These are phyloP conservation scores for Podaxis sp. DNA, from an alignment of 768 basidiomycete genomes.

Conservation along the genomic window DNA sequence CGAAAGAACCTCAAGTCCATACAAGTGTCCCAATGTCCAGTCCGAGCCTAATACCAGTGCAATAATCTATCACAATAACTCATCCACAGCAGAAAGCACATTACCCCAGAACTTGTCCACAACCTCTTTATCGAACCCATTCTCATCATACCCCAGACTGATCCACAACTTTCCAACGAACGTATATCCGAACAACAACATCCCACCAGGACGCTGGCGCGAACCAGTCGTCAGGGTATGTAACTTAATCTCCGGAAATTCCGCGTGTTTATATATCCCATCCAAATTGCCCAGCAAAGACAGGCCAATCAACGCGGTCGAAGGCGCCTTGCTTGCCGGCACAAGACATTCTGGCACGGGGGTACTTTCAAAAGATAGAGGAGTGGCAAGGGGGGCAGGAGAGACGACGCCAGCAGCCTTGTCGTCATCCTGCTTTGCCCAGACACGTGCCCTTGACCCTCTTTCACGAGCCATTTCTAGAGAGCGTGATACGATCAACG, in stretches of 20 bases:
- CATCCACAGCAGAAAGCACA: conserved; percentile 52
- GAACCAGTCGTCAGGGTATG: conserved; percentile 82
- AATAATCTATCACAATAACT: conserved; percentile 41
- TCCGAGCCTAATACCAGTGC: neutral
- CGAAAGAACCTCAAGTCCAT: neutral
- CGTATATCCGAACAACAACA: conserved; percentile 83
- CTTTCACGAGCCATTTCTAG: conserved; percentile 67
- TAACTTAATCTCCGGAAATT: conserved; percentile 57
- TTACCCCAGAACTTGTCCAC: conserved; percentile 71
- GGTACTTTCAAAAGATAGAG: conserved; percentile 19
- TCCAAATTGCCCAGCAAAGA: conserved; percentile 87
- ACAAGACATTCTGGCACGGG: conserved; percentile 19
- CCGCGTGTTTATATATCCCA: conserved; percentile 71
- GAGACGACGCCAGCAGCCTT: conserved; percentile 46
- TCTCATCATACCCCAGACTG: conserved; percentile 77
- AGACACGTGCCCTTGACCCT: conserved; percentile 56
- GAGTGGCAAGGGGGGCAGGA: conserved; percentile 28
- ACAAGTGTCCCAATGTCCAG: neutral
- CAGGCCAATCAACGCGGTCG: conserved; percentile 68
- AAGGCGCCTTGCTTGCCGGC: conserved; percentile 40
- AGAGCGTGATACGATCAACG: conserved; percentile 60
- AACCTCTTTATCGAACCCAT: conserved; percentile 63
- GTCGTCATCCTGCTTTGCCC: conserved; percentile 78
- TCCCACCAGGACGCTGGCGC: conserved; percentile 73
- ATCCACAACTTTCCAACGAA: conserved; percentile 76